Evolutionary conservation across 805 yeast species (phyloP), one percentile per base, ranked within the genome.

Genomic region (Barnettozyma populi): DNA sequence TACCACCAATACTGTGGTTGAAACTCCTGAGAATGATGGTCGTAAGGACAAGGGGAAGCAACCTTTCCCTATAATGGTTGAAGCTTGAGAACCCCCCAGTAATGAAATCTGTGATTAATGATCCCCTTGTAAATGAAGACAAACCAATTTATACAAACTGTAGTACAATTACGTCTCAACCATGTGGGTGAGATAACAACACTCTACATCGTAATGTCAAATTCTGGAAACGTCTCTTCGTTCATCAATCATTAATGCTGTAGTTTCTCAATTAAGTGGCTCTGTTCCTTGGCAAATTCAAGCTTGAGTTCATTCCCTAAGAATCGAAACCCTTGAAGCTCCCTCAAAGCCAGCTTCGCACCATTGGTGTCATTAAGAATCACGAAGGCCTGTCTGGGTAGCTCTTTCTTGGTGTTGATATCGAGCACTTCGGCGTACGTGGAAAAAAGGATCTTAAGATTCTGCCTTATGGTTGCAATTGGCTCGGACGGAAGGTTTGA

Each of bases 1-100:
- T 11, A 70, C 82, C 19, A 76, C 92, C 29, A 90, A 90, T 61
- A 86, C 88, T 14, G 85, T 92, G 13, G 79, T 85, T 35, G 83
- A 82, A 46, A 70, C 74, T 2, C 73, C 77, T 2, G 74, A 69
- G 18, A 69, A 72, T 51, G 76, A 72, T 53, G 76, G 67, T 44
- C 65, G 77, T 47, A 70, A 64, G 48, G 71, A 65, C 38, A 55
- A 65, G n/a, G 70, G 67, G 7, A 59, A 60, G 43, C 54, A 58
- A 29, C 63, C 65, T 23, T 57, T 61, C 55, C 63, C 65, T 23
- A 55, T 61, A 11, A 55, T 60, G 50, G 62, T 45, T 36, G 58
- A 59, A 40, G 64, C 57, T 19, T 59, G 36, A 37, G 41, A 21
- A 23, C 3, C 11, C n/a, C 23, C 24, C 46, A 25, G 36, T 37